phyloP scores from a whole-genome alignment of 164 flowering plant species.

The Chimonanthus salicifolius region DNA sequence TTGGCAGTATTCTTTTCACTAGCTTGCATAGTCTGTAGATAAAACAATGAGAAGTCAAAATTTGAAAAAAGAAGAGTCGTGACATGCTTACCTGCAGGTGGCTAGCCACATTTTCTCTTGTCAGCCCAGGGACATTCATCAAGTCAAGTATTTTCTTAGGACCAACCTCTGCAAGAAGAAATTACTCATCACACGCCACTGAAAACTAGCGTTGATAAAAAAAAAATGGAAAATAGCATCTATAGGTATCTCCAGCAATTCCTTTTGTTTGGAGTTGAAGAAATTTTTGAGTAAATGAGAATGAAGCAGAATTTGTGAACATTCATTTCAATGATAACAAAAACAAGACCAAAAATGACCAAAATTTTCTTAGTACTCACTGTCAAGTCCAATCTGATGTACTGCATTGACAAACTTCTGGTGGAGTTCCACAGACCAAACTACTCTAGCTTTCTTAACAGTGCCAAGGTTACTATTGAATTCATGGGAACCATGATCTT shows the following conservation, averaged over 20 bases:
- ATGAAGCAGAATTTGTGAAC: not conserved
- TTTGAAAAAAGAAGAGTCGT: not conserved
- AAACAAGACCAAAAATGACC: not conserved
- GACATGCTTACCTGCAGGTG: slow-evolving; percentile 77
- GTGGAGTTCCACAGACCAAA: slow-evolving; percentile 94
- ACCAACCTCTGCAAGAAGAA: slow-evolving; percentile 68
- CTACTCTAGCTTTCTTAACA: slow-evolving; percentile 80
- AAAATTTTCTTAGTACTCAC: slow-evolving; percentile 39
- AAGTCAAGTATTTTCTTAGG: slow-evolving; percentile 92
- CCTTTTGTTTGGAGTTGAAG: not conserved
- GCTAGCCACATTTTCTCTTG: slow-evolving; percentile 97
- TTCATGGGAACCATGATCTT: slow-evolving; percentile 53
- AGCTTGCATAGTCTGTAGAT: not conserved
- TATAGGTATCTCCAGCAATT: not conserved
- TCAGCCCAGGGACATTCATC: slow-evolving; percentile 94
- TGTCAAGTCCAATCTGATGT: slow-evolving; percentile 84
- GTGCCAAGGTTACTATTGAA: slow-evolving; percentile 42
- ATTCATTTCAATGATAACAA: not conserved
- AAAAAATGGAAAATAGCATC: too few species aligned
- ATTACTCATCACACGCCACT: slow-evolving; percentile 11
- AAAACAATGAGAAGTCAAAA: too few species aligned
- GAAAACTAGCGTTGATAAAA: not conserved
- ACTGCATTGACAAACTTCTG: slow-evolving; percentile 91
- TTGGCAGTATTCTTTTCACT: too few species aligned
- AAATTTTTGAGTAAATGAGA: not conserved